These are phyloP conservation scores for Beauveria varroae DNA, from an alignment of 2,329 filamentous ascomycete genomes.

Conservation along the genomic window DNA sequence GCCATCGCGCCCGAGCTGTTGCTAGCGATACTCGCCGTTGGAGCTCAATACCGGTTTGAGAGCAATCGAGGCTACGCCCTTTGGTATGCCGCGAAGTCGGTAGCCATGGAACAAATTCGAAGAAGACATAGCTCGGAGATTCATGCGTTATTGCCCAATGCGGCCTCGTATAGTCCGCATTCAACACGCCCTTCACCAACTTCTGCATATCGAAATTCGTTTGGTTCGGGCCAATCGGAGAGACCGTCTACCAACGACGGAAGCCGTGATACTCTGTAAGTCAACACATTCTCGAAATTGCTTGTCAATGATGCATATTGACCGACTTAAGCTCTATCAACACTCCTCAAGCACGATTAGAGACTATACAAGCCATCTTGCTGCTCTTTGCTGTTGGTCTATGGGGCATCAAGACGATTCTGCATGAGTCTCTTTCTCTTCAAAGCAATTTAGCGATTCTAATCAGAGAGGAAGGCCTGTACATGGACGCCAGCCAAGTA, in stretches of 20 bases:
- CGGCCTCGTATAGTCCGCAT: constrained; percentile 52
- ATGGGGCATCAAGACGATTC: constrained; percentile 53
- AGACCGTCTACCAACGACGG: constrained; percentile 50
- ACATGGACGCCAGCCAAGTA: constrained; percentile 39
- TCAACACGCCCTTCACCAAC: constrained; percentile 53
- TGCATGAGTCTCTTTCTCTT: constrained; percentile 51
- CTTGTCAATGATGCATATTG: not conserved
- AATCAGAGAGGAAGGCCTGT: constrained; percentile 50
- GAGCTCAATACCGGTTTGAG: constrained; percentile 59
- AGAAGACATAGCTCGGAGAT: constrained; percentile 50
- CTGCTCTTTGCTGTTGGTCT: constrained; percentile 53
- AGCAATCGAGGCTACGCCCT: constrained; percentile 50
- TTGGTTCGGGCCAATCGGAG: constrained; percentile 51
- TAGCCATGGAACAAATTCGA: constrained; percentile 51
- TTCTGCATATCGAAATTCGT: constrained; percentile 49
- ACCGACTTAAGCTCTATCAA: constrained; percentile 42
- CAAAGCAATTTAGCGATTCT: constrained; percentile 52
- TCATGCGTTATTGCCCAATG: constrained; percentile 47
- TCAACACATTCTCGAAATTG: constrained; percentile 3
- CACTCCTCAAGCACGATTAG: constrained; percentile 50
- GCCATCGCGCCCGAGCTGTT: constrained; percentile 62
- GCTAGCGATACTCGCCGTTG: constrained; percentile 59
- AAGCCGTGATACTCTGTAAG: constrained; percentile 53
- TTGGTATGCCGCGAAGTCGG: constrained; percentile 54
- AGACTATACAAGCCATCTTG: constrained; percentile 58